Evolutionary conservation across 1,284 basidiomycete genomes (phyloP).

Genomic region (Fomes fomentarius): DNA sequence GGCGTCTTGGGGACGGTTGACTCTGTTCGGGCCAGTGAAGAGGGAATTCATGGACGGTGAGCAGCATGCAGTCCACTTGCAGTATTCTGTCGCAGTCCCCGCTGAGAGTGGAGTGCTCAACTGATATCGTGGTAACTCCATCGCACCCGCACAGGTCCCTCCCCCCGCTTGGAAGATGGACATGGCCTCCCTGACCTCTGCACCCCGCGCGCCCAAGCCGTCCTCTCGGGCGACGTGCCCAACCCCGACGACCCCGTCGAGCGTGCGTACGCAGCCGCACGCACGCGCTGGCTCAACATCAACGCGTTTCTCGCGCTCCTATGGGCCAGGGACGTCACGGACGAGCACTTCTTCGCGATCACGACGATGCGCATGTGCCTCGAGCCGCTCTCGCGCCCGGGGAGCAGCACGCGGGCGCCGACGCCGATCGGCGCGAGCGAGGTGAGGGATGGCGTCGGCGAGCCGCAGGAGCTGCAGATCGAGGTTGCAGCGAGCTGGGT

Average conservation of each 20-base stretch:
- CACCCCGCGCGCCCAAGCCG: not conserved
- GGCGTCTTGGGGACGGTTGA: slow-evolving; percentile 14
- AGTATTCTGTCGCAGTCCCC: no score
- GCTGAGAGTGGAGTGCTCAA: no score
- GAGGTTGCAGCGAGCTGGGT: slow-evolving; percentile 11
- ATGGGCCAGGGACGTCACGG: slow-evolving; percentile 12
- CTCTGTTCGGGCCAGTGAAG: slow-evolving; percentile 6
- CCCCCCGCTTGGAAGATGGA: no score
- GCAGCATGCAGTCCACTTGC: no score
- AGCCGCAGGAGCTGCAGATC: slow-evolving; percentile 8
- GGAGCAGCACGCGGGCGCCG: not conserved
- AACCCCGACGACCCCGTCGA: not conserved
- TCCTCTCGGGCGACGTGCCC: slow-evolving; percentile 6
- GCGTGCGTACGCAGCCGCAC: not conserved
- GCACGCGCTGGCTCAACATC: slow-evolving; percentile 14
- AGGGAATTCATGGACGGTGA: slow-evolving; percentile 18
- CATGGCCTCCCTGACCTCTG: not conserved
- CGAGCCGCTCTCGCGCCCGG: slow-evolving; percentile 12
- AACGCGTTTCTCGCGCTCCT: slow-evolving; percentile 13
- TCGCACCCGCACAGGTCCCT: no score
- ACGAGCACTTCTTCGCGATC: slow-evolving; percentile 13
- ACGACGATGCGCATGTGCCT: slow-evolving; percentile 9
- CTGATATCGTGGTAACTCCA: no score
- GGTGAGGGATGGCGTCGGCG: not conserved
- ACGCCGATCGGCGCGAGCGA: not conserved